These are phyloP conservation scores for Thalassiosira livingstoniorum DNA, from an alignment of 352 stramenopile genomes.

Conservation along the genomic window DNA sequence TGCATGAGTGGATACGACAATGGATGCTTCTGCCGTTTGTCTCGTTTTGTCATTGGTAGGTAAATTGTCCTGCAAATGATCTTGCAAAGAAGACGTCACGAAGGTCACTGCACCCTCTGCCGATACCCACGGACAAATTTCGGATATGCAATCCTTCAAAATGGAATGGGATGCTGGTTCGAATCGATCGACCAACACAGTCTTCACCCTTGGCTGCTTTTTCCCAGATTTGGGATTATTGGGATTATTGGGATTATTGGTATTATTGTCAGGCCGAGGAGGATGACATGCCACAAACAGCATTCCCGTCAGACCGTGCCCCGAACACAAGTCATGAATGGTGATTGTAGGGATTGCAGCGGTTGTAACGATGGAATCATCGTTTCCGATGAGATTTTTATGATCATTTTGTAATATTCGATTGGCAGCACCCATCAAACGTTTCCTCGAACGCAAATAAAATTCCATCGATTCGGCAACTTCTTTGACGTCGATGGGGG, in stretches of 20 bases:
- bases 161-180: slow-evolving; percentile 60
- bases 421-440: slow-evolving; percentile 51
- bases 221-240: too few relatives aligned
- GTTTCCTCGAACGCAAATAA: slow-evolving; percentile 64
- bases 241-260: slow-evolving; percentile 10
- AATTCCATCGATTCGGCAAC: slow-evolving; percentile 71
- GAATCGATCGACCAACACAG: slow-evolving; percentile 53
- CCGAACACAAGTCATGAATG: slow-evolving; percentile 64
- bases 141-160: slow-evolving; percentile 57
- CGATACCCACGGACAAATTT: slow-evolving; percentile 68
- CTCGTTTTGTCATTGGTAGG: neutral
- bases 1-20: slow-evolving; percentile 65
- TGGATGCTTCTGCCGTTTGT: slow-evolving; percentile 19
- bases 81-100: slow-evolving; percentile 33
- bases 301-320: slow-evolving; percentile 70
- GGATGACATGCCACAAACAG: slow-evolving; percentile 72
- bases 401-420: slow-evolving; percentile 45
- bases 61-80: slow-evolving; percentile 23
- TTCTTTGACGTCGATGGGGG: slow-evolving; percentile 71
- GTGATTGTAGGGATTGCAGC: slow-evolving; percentile 24
- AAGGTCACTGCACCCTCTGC: slow-evolving; percentile 41
- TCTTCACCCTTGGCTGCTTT: too few relatives aligned
- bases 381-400: too few relatives aligned
- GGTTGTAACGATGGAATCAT: neutral
- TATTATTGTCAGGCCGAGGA: slow-evolving; percentile 19